Evolutionary conservation across 2,329 filamentous ascomycete species (phyloP), one percentile per base, ranked within the genome.

Genomic region (Paraconiothyrium sp.): DNA sequence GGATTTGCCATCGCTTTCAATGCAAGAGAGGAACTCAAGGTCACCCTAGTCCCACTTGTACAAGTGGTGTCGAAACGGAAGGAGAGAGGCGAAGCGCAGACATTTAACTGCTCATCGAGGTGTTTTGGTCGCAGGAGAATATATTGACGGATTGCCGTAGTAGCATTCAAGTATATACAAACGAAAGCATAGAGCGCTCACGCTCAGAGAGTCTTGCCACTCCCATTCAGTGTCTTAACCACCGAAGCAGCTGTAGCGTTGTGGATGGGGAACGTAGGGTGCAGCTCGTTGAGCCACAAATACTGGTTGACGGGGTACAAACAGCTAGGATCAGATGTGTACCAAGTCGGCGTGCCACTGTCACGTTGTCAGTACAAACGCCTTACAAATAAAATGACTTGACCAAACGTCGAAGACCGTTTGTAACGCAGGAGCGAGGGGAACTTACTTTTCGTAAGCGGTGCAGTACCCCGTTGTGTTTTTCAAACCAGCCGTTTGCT

Each of bases 11-110:
- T 30, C 27, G 27, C 27, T 4, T 30, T 6, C 27, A 39, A 94
- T 99, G 66, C 85, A 99, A 2, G 95, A 99, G 95, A 99, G 81
- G 95, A 95, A 1, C 95, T 99, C 78, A 97, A 92, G 1, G 97
- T 99, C 85, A 6, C 27, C 27, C 6, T 30, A 30, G 27, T 30
- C 27, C 27, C 27, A 30, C 27, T 30, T 30, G 6, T 30, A 30
- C 27, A 30, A 30, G 27, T 30, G 27, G 27, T 30, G 27, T 30
- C 27, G 27, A 30, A 30, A 30, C 4, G 27, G 27, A 30, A 30
- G 27, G 27, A 4, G 99, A 99, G 82, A 99, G 99, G 75, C 90
- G 94, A 65, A 97, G 96, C 68, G 93, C 95, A 24, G 98, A 99
- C 80, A 90, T 92, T 39, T 2, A 1, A 46, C 3, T 24, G 8